Conservation (phyloP, 2,329 filamentous ascomycete species). For the Zopfia rhizophila region DNA sequence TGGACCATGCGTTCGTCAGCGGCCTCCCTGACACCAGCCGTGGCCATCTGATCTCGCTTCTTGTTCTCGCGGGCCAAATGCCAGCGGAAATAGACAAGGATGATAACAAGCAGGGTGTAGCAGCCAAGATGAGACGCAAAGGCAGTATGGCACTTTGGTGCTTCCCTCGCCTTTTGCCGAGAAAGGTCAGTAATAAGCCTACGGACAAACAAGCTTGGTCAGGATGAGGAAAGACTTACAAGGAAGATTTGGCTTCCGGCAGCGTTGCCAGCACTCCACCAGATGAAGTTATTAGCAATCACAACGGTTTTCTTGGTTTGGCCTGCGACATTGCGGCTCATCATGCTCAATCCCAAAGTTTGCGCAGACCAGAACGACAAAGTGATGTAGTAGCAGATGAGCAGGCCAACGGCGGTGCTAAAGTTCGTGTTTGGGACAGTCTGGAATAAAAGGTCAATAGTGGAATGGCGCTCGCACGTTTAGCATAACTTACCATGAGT, state of each 20-base stretch:
- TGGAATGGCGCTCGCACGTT: no score
- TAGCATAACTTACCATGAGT: constrained; percentile 8
- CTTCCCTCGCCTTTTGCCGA: constrained; percentile 65
- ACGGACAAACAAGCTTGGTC: background rate
- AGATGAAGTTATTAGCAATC: constrained; percentile 75
- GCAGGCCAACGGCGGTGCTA: constrained; percentile 71
- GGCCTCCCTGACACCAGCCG: constrained; percentile 54
- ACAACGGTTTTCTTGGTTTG: constrained; percentile 78
- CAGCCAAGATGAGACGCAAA: constrained; percentile 76
- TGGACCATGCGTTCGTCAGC: constrained; percentile 58
- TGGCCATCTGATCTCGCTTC: constrained; percentile 63
- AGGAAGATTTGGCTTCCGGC: constrained; percentile 62
- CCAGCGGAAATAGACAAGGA: constrained; percentile 68
- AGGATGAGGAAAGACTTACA: no score
- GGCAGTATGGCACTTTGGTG: constrained; percentile 74
- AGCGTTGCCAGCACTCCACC: constrained; percentile 75
- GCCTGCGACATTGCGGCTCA: constrained; percentile 75
- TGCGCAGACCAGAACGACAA: constrained; percentile 82
- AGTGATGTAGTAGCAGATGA: constrained; percentile 80
- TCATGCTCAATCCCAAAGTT: constrained; percentile 72
- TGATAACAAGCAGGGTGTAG: constrained; percentile 69
- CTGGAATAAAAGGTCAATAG: constrained; percentile 76
- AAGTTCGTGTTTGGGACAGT: constrained; percentile 69
- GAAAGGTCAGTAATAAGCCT: constrained; percentile 67
- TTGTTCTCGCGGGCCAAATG: constrained; percentile 69